A percentile compares a stretch with the other conserved stretches of the same genome.
Evolutionary conservation across 2,329 filamentous ascomycete species (phyloP).

Genomic region (Penicillium griseofulvum): DNA sequence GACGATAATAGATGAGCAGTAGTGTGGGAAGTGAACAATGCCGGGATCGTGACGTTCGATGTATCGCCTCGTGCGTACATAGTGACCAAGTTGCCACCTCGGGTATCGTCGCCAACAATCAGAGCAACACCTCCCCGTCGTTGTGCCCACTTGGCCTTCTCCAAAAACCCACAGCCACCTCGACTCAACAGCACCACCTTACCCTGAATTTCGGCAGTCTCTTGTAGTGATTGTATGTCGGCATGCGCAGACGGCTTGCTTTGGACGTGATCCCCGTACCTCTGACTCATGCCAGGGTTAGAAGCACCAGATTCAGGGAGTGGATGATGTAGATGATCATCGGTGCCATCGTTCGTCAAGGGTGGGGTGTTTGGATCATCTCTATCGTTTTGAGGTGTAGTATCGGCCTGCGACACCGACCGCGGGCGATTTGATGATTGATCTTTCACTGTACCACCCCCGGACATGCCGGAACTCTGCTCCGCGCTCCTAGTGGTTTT

Average conservation of each 20-base stretch:
- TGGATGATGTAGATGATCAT: slow-evolving; percentile 73
- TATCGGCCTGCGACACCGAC: slow-evolving; percentile 24
- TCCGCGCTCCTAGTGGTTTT: slow-evolving; percentile 20
- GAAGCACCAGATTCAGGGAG: slow-evolving; percentile 45
- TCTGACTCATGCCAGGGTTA: slow-evolving; percentile 33
- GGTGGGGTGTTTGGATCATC: slow-evolving; percentile 18
- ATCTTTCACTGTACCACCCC: slow-evolving; percentile 23
- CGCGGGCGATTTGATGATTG: slow-evolving; percentile 21
- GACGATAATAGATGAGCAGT: slow-evolving; percentile 91
- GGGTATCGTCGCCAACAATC: slow-evolving; percentile 90
- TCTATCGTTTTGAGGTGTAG: slow-evolving; percentile 17
- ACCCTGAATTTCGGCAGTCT: slow-evolving; percentile 86
- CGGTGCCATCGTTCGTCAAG: slow-evolving; percentile 69
- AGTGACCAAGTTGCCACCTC: slow-evolving; percentile 83
- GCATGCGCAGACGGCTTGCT: slow-evolving; percentile 59
- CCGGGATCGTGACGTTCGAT: slow-evolving; percentile 89
- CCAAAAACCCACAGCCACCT: slow-evolving; percentile 91
- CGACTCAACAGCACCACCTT: slow-evolving; percentile 90
- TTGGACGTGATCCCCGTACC: slow-evolving; percentile 33
- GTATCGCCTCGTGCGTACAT: slow-evolving; percentile 99
- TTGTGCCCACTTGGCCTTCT: slow-evolving; percentile 97
- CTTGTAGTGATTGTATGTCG: slow-evolving; percentile 88
- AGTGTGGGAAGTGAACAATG: slow-evolving; percentile 90
- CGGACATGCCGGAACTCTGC: slow-evolving; percentile 23
- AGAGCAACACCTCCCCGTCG: slow-evolving; percentile 82